A percentile compares a stretch with the other conserved stretches of the same genome.
phyloP scores from a whole-genome alignment of 208 protist species.

The Angomonas deanei region DNA sequence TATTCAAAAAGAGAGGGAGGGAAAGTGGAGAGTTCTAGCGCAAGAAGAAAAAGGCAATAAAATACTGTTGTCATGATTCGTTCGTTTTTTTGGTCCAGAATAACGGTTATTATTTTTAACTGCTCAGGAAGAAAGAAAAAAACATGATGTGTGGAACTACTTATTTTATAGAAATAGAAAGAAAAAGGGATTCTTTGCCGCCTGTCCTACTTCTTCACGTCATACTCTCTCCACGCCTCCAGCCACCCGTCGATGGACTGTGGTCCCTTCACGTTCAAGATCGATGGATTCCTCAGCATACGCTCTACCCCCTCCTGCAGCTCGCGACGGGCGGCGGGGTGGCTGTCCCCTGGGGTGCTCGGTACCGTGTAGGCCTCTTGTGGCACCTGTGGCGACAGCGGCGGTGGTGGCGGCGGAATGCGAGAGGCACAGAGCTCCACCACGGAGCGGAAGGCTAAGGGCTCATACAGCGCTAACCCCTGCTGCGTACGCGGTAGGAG shows the following conservation, averaged over 20 bases:
- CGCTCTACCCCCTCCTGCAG: conserved; percentile 55
- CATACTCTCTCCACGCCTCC: conserved; percentile 80
- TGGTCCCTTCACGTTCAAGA: conserved; percentile 27
- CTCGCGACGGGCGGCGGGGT: conserved; percentile 56
- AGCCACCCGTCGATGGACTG: conserved; percentile 55
- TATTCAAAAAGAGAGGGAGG: background rate
- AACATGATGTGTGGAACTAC: background rate
- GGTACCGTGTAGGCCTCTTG: conserved; percentile 55
- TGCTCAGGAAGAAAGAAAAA: background rate
- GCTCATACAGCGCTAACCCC: conserved; percentile 82
- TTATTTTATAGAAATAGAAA: background rate
- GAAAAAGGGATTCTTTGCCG: background rate
- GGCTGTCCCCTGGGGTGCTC: conserved; percentile 13
- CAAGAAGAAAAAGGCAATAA: background rate
- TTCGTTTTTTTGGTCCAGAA: background rate
- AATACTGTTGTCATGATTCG: background rate
- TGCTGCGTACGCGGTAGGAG: conserved; percentile 72
- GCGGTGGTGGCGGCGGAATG: conserved; percentile 71
- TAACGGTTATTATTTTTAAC: background rate
- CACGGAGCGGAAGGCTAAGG: conserved; percentile 80
- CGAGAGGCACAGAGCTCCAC: conserved; percentile 82
- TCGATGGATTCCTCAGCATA: conserved; percentile 42
- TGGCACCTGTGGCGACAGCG: conserved; percentile 45
- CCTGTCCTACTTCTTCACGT: conserved; percentile 11
- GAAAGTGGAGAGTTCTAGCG: conserved; percentile 3